Base-by-base conservation (phyloP, 1,284 basidiomycete genomes). In the Rhodotorula sp. region DNA sequence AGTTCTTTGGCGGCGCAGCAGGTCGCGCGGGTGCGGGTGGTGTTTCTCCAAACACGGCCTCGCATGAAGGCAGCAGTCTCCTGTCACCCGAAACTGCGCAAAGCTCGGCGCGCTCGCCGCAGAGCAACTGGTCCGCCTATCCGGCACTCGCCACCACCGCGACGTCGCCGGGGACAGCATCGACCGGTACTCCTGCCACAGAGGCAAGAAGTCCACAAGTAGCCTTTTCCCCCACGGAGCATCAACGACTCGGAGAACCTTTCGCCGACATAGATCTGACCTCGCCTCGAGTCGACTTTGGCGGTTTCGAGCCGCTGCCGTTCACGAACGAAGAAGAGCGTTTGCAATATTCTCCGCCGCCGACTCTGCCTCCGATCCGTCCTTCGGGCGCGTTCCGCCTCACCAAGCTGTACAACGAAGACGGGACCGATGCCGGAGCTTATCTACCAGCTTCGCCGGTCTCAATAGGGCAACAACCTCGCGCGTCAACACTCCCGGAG, bases 251-350 rank as follows among this genome's bases (percentile, higher is more conserved):
- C 15, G 60, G 14, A 17, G 46, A 37, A 17, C 22, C 60, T 7
- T 56, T 66, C 15, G 45, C 61, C 14, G 65, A 66, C 20, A 51
- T 66, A 45, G 65, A 66, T 54, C 45, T 66, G 4, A 44, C 65
- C 8, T 66, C 65, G 26, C 65, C 65, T 7, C 59, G 60, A 1
- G 15, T 46, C 45, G 45, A 49, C 45, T 20, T 48, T 5, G 49
- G 12, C 48, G 26, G 18, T 1, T 66, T 66, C 33, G 51, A 22
- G 15, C 18, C 57, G 3, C 26, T 44, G 3, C 51, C 58, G 6
- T 49, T n/a, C 49, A n/a, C 49, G 26, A 30, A 22, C 26, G 29
- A 54, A 6, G 42, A 54, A 3, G 61, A 62, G 20, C 54, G 10
- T 18, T 42, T 30, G 29, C 24, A 37, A 54, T 14, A 24, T 26